Evolutionary conservation across 306 rosid genomes (phyloP).

Genomic region (Aeschynomene evenia): DNA sequence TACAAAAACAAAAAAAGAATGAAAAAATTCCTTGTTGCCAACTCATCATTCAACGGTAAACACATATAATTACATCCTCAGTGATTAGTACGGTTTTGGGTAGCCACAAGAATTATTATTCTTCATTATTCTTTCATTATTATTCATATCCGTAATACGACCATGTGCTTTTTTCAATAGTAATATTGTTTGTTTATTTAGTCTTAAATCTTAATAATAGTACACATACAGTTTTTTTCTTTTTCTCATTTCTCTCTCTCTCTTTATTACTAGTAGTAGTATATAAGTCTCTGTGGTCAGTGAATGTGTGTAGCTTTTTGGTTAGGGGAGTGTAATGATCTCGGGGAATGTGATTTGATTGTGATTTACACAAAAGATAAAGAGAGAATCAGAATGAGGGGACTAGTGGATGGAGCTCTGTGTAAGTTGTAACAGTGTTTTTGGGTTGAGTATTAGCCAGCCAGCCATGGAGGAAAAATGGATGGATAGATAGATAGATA

Average conservation of each 20-base stretch:
- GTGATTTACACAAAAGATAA: conserved; percentile 43
- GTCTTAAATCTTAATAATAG: neutral
- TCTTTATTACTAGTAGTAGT: too few species aligned
- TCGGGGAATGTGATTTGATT: conserved; percentile 35
- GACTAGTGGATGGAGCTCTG: neutral
- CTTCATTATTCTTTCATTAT: too few species aligned
- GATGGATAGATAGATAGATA: too few species aligned
- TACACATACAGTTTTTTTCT: neutral
- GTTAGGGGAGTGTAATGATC: conserved; percentile 14
- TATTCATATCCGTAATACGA: too few species aligned
- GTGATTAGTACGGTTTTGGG: too few species aligned
- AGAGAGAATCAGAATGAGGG: conserved; percentile 17
- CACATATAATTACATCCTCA: too few species aligned
- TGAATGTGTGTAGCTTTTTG: conserved; percentile 26
- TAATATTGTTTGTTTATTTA: neutral
- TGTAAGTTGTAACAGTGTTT: neutral
- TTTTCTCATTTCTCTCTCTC: neutral
- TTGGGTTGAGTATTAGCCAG: neutral
- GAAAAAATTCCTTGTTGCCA: too few species aligned
- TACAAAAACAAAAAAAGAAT: too few species aligned
- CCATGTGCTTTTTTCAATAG: too few species aligned
- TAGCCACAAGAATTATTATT: too few species aligned
- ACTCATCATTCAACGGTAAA: too few species aligned
- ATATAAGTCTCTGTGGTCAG: conserved; percentile 12
- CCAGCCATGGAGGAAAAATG: neutral